Percentiles rank a stretch among this genome's conserved stretches.
phyloP scores from a whole-genome alignment of 139 green algal species.

The Chlorella sp. region DNA sequence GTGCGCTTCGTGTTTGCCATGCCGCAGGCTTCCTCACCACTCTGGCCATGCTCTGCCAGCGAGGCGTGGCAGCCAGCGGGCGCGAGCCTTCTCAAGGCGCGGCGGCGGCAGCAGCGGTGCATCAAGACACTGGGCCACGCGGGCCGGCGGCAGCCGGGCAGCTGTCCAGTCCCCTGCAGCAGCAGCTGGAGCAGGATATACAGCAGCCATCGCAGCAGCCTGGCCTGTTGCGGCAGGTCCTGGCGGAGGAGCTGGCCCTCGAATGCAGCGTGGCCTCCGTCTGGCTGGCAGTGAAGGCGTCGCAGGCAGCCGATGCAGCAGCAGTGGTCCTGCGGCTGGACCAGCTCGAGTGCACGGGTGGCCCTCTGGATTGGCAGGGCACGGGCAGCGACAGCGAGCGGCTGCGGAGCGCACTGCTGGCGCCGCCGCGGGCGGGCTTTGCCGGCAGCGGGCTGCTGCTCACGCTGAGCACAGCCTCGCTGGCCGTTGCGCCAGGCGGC shows the following conservation, averaged over 20 bases:
- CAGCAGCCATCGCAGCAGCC: too few relatives aligned
- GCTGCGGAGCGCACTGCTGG: conserved; percentile 15
- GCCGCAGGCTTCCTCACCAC: conserved; percentile 3
- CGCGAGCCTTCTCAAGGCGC: too few relatives aligned
- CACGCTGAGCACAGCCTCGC: background rate
- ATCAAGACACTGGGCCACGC: too few relatives aligned
- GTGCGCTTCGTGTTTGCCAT: conserved; percentile 3
- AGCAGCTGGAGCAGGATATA: too few relatives aligned
- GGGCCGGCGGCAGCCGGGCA: too few relatives aligned
- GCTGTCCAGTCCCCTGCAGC: too few relatives aligned
- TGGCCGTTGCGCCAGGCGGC: background rate
- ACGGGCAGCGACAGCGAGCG: conserved; percentile 13
- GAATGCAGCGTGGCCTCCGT: conserved; percentile 6
- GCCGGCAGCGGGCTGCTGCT: conserved; percentile 2
- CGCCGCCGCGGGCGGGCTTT: conserved; percentile 10
- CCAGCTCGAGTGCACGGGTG: conserved; percentile 14
- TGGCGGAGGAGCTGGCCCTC: conserved; percentile 14
- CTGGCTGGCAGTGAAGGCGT: background rate
- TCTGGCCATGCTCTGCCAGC: too few relatives aligned
- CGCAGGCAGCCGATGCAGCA: background rate
- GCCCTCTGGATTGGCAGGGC: conserved; percentile 9
- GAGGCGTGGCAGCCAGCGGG: too few relatives aligned
- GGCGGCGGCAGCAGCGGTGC: too few relatives aligned
- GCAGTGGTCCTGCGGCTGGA: conserved; percentile 2
- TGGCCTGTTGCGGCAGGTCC: background rate